These are phyloP conservation scores for Rubia balearica DNA, from an alignment of 305 asterid species.

Conservation along the genomic window DNA sequence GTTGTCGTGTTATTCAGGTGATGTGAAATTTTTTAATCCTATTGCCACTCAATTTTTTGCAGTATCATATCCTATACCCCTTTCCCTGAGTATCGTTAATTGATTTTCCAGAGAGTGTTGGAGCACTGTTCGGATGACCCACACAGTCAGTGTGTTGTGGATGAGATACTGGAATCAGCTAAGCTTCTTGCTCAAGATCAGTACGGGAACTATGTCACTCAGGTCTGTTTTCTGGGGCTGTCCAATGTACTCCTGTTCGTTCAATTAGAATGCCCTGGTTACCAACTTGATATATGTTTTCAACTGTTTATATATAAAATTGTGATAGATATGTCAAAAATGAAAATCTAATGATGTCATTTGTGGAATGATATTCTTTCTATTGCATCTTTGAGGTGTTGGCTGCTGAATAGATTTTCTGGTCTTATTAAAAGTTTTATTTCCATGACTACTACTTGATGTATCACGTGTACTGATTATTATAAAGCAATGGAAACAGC, in stretches of 20 bases:
- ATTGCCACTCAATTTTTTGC: neutral
- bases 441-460: neutral
- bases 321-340: neutral
- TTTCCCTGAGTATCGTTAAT: conserved; percentile 12
- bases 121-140: conserved; percentile 69
- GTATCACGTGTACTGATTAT: neutral
- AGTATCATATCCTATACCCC: neutral
- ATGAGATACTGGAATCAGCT: conserved; percentile 75
- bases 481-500: too few relatives aligned
- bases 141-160: conserved; percentile 54
- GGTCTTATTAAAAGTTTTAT: neutral
- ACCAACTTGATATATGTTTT: neutral
- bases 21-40: neutral
- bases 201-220: conserved; percentile 75
- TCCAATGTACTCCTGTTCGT: conserved; percentile 1
- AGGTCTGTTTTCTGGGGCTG: conserved; percentile 35
- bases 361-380: too few relatives aligned
- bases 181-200: conserved; percentile 73
- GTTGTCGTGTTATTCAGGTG: conserved; percentile 96
- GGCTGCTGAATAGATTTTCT: neutral
- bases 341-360: neutral
- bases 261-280: neutral
- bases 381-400: too few relatives aligned
- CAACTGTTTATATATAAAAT: neutral
- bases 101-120: conserved; percentile 54